A percentile compares a stretch with the other conserved stretches of the same genome.
phyloP scores from a whole-genome alignment of 106 monocot species.

The Phalaenopsis aphrodite region DNA sequence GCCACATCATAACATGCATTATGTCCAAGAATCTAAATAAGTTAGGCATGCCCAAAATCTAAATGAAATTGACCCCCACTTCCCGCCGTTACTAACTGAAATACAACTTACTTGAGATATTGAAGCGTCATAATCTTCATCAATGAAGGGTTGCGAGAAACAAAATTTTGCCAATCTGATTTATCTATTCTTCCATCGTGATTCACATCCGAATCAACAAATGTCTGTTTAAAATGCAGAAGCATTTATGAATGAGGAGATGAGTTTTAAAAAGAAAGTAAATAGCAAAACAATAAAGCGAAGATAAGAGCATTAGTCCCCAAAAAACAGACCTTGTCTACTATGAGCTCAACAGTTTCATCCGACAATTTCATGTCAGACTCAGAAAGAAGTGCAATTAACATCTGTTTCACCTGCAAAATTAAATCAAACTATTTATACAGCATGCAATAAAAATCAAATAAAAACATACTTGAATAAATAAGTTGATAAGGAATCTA shows the following conservation, averaged over 20 bases:
- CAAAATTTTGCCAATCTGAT: constrained; percentile 82
- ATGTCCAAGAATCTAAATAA: too few species aligned
- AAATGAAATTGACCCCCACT: too few species aligned
- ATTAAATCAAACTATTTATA: constrained; percentile 1
- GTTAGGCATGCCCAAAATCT: too few species aligned
- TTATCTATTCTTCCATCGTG: constrained; percentile 91
- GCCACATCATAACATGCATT: too few species aligned
- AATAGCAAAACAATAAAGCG: not conserved
- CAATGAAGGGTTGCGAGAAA: constrained; percentile 79
- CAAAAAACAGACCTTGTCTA: constrained; percentile 64
- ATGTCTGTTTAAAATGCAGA: constrained; percentile 53
- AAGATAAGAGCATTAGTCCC: not conserved
- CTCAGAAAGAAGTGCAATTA: constrained; percentile 83
- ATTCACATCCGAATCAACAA: constrained; percentile 78
- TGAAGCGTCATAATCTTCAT: constrained; percentile 98
- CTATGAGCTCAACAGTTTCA: constrained; percentile 79
- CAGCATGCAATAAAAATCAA: too few species aligned
- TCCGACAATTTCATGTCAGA: constrained; percentile 88
- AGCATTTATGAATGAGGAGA: not conserved
- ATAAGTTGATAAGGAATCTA: too few species aligned
- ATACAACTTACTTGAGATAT: constrained; percentile 69
- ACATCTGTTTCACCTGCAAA: constrained; percentile 86
- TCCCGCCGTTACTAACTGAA: too few species aligned
- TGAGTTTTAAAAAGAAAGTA: not conserved
- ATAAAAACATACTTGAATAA: too few species aligned